Evolutionary conservation across 805 yeast genomes (phyloP).

Genomic region (Wickerhamomyces strasburgensis): DNA sequence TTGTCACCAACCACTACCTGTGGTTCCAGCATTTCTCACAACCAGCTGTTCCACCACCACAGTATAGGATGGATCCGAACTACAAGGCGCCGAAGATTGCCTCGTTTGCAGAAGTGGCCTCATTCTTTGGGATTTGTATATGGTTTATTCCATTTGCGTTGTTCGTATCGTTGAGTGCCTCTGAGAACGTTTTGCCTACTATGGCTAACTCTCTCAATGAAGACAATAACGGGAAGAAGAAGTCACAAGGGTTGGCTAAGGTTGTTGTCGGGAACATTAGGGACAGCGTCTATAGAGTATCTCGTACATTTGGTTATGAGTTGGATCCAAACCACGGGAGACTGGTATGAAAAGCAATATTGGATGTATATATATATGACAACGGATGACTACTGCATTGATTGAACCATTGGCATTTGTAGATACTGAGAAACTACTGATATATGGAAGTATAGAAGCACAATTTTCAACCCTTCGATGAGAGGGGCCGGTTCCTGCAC

Average conservation of each 20-base stretch:
- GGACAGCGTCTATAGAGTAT: conserved; percentile 38
- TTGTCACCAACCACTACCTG: conserved; percentile 72
- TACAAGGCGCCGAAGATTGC: conserved; percentile 68
- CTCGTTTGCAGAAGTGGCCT: conserved; percentile 83
- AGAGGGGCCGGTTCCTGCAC: too few species aligned
- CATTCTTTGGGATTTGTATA: conserved; percentile 87
- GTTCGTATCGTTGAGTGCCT: conserved; percentile 87
- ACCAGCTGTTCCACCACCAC: conserved; percentile 62
- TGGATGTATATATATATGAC: too few species aligned
- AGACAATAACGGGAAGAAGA: conserved; percentile 32
- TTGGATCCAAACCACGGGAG: conserved; percentile 53
- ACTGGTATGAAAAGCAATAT: conserved; percentile 36
- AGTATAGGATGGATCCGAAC: conserved; percentile 51
- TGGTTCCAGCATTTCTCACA: conserved; percentile 82
- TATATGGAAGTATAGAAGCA: too few species aligned
- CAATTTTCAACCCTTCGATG: too few species aligned
- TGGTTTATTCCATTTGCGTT: conserved; percentile 94
- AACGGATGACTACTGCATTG: too few species aligned
- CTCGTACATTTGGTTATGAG: conserved; percentile 62
- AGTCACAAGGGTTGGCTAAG: conserved; percentile 63
- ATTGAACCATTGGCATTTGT: too few species aligned
- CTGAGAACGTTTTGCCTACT: conserved; percentile 79
- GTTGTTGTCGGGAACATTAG: conserved; percentile 52
- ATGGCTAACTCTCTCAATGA: conserved; percentile 25
- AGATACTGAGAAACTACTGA: too few species aligned